A percentile compares a stretch with the other conserved stretches of the same genome.
Conservation (phyloP, 768 basidiomycete species). For the Sarcodon sp. region DNA sequence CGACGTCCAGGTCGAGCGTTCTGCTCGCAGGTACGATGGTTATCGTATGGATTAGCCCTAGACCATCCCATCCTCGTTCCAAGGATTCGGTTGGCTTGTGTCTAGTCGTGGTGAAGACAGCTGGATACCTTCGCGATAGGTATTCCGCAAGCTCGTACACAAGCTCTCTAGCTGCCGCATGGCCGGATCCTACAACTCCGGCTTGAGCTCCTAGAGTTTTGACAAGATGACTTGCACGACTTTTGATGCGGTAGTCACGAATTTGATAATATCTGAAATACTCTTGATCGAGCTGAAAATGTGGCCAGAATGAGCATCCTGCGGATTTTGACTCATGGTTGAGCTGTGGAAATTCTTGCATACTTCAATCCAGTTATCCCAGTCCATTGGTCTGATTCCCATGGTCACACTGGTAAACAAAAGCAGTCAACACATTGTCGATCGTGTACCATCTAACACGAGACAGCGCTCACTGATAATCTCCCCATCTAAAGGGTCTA, state of each 20-base stretch:
- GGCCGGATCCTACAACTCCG: slow-evolving; percentile 10
- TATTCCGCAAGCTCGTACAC: slow-evolving; percentile 61
- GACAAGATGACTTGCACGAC: slow-evolving; percentile 34
- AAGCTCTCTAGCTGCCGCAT: slow-evolving; percentile 37
- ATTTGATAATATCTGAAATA: slow-evolving; percentile 44
- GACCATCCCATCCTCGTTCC: slow-evolving; percentile 23
- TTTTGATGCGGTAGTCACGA: slow-evolving; percentile 38
- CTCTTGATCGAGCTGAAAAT: slow-evolving; percentile 41
- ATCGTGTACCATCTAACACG: not conserved
- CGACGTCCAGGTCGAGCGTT: slow-evolving; percentile 37
- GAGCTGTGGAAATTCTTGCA: slow-evolving; percentile 2
- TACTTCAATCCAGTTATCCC: slow-evolving; percentile 66
- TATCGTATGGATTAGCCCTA: slow-evolving; percentile 35
- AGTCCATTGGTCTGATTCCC: slow-evolving; percentile 55
- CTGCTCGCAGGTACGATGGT: slow-evolving; percentile 34
- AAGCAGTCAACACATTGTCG: not conserved
- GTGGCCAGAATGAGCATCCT: not conserved
- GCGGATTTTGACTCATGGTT: too few relatives aligned
- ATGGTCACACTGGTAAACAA: slow-evolving; percentile 40
- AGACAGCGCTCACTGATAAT: slow-evolving; percentile 40
- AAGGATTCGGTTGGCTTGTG: slow-evolving; percentile 8
- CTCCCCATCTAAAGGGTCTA: slow-evolving; percentile 48
- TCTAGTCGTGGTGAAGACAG: slow-evolving; percentile 38
- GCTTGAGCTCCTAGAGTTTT: slow-evolving; percentile 36
- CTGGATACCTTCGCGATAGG: slow-evolving; percentile 48